A percentile compares a stretch with the other conserved stretches of the same genome.
Conservation (phyloP, 441 rosid genomes). For the Croton setiger region DNA sequence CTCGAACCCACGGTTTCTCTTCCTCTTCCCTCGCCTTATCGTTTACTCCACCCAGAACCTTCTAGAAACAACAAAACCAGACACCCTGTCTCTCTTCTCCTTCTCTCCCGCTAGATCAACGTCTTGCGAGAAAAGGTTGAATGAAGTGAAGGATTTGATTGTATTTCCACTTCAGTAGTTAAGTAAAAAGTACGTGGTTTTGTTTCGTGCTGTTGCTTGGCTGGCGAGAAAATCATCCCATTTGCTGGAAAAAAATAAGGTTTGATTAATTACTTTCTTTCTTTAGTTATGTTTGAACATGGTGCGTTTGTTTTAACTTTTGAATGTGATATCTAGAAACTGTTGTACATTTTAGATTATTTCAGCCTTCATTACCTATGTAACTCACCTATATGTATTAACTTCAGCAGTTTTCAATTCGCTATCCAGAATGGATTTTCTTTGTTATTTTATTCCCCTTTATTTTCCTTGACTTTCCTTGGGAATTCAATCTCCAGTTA, state of each 20-base stretch:
- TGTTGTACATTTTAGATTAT: background rate
- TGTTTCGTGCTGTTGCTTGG: conserved; percentile 23
- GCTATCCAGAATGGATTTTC: background rate
- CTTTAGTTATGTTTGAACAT: background rate
- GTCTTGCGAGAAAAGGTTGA: background rate
- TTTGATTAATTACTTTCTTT: background rate
- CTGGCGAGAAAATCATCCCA: conserved; percentile 20
- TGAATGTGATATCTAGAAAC: background rate
- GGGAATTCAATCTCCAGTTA: background rate
- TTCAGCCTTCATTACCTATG: background rate
- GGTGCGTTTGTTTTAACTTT: background rate
- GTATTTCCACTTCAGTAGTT: background rate
- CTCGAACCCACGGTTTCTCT: conserved; percentile 46
- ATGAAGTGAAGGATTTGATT: no score
- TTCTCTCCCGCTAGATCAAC: background rate
- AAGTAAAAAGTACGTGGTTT: background rate
- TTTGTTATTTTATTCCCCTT: background rate
- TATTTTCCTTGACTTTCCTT: conserved; percentile 1
- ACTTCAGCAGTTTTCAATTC: background rate
- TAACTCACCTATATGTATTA: background rate
- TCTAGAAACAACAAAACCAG: conserved; percentile 67
- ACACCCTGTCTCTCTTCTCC: conserved; percentile 2
- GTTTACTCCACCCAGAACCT: conserved; percentile 55
- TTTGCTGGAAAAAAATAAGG: background rate
- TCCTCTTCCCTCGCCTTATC: conserved; percentile 28